Evolutionary conservation across 1,284 basidiomycete species (phyloP), one percentile per base, ranked within the genome.

Genomic region (Caloboletus firmus): DNA sequence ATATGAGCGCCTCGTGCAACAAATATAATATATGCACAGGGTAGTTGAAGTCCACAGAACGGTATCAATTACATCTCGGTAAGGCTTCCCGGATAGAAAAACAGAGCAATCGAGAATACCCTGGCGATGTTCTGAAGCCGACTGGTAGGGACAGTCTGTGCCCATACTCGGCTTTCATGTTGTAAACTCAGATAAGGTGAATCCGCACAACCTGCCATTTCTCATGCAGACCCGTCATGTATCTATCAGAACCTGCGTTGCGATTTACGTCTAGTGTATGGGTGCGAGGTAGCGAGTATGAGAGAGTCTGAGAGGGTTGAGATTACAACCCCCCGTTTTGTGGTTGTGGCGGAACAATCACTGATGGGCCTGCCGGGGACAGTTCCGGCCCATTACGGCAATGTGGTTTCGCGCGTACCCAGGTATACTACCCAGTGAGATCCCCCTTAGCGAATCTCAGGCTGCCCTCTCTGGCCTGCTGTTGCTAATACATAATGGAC

Each of bases 41-140:
- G 68, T 63, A 56, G 54, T 57, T n/a, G n/a, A 39, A 61, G 61
- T 55, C 32, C 54, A 55, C 54, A 57, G 48, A 42, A 63, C 58
- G 67, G 70, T 41, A 48, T 56, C 67, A 64, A 72, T 71, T 56
- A 51, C 59, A 67, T 52, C 54, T 71, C 66, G 70, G 70, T 69
- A 68, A 65, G 39, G 24, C 43, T 60, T 66, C 55, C 58, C 58
- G 58, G 56, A 54, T 54, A 57, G 56, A 61, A 54, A 63, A 55
- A 47, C 15, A 15, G 49, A 52, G 48, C 36, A 54, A 64, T 59
- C 36, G 46, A 54, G 54, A 61, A 63, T 54, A 30, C 45, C 43
- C n/a, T 18, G 42, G 40, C 57, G 57, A 54, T 49, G 50, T 54
- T 45, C 49, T 55, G 50, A 55, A 57, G 57, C n/a, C 52, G 62